These are phyloP conservation scores for Dictyostelium intermedium DNA, from an alignment of 78 protist species.

Conservation along the genomic window DNA sequence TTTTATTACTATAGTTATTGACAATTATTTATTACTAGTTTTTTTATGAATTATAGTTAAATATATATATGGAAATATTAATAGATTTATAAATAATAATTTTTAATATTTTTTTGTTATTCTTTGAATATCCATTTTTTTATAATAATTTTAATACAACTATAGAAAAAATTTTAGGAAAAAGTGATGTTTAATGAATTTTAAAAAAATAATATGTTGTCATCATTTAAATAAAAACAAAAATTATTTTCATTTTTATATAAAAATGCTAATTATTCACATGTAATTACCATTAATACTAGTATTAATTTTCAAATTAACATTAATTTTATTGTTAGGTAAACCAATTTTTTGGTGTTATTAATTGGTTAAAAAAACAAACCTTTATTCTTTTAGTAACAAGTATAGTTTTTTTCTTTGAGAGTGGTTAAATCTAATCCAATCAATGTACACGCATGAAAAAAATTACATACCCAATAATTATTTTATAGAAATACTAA, in stretches of 20 bases:
- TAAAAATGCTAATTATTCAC: not conserved
- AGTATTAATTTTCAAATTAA: too few relatives aligned
- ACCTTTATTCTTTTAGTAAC: not conserved
- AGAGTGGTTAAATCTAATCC: not conserved
- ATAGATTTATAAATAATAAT: not conserved
- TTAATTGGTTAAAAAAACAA: not conserved
- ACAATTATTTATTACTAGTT: not conserved
- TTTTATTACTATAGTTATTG: not conserved
- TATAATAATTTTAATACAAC: not conserved
- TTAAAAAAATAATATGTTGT: not conserved
- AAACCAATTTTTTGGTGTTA: not conserved
- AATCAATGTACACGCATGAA: not conserved
- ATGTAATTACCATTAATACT: not conserved
- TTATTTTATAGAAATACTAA: not conserved
- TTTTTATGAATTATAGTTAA: too few relatives aligned
- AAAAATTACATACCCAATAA: not conserved
- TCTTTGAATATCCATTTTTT: not conserved
- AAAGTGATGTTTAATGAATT: not conserved
- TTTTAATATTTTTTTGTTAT: not conserved
- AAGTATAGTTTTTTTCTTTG: not conserved
- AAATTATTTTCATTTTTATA: too few relatives aligned
- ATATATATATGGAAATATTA: too few relatives aligned
- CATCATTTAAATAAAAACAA: not conserved
- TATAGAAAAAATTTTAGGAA: not conserved
- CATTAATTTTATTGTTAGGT: not conserved